phyloP scores from a whole-genome alignment of 2,329 filamentous ascomycete genomes.

The Hymenoscyphus fraxineus region DNA sequence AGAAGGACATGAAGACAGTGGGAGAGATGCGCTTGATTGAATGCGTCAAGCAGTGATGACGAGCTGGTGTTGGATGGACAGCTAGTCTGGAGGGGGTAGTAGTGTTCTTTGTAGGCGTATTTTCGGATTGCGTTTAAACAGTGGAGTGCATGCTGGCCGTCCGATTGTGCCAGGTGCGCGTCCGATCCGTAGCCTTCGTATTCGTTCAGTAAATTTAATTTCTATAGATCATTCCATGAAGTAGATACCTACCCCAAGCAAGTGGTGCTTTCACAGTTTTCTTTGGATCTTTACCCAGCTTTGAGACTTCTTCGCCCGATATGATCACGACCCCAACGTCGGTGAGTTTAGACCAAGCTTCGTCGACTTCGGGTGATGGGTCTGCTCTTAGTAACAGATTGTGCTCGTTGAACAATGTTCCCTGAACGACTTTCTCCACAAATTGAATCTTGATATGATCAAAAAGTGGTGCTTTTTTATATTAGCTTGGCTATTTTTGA shows the following conservation, averaged over 20 bases:
- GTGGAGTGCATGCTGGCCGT: slow-evolving; percentile 10
- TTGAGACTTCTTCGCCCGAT: background rate
- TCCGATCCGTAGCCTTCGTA: background rate
- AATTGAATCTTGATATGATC: slow-evolving; percentile 4
- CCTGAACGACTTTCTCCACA: slow-evolving; percentile 5
- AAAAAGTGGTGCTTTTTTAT: slow-evolving; percentile 7
- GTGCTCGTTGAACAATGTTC: slow-evolving; percentile 8
- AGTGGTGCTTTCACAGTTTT: slow-evolving; percentile 5
- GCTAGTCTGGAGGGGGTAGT: slow-evolving; percentile 1
- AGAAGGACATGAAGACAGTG: slow-evolving; percentile 16
- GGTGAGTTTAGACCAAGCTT: slow-evolving; percentile 3
- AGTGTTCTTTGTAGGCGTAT: slow-evolving; percentile 8
- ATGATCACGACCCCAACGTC: slow-evolving; percentile 8
- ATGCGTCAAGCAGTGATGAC: background rate
- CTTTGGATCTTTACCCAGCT: slow-evolving; percentile 7
- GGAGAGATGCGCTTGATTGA: slow-evolving; percentile 12
- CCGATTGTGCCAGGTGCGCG: slow-evolving; percentile 3
- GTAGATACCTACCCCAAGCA: background rate
- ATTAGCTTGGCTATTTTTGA: background rate
- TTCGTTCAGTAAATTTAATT: too few relatives aligned
- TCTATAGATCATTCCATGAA: too few relatives aligned
- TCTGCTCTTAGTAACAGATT: slow-evolving; percentile 1
- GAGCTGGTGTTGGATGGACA: slow-evolving; percentile 1
- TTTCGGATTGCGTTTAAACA: slow-evolving; percentile 5
- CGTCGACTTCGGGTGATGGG: slow-evolving; percentile 5